A percentile compares a stretch with the other conserved stretches of the same genome.
Evolutionary conservation across 768 basidiomycete genomes (phyloP).

Genomic region (Psilocybe tampanensis): DNA sequence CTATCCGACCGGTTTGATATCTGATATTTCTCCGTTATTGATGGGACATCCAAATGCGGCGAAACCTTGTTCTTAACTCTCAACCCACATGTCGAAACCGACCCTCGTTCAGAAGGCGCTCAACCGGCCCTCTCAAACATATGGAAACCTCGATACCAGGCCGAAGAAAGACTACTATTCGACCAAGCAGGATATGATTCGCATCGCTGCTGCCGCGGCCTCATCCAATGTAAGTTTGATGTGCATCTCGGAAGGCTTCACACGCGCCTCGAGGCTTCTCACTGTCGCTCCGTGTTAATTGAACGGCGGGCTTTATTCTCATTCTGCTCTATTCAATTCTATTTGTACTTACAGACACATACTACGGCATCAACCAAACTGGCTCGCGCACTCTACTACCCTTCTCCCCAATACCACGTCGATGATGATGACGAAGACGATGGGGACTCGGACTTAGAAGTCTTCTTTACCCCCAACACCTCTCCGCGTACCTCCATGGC

Average conservation of each 20-base stretch:
- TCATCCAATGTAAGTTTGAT: neutral
- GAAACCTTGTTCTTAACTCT: neutral
- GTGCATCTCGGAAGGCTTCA: neutral
- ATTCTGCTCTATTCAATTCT: neutral
- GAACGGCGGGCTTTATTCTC: neutral
- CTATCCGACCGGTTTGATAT: too few species aligned
- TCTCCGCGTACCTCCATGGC: conserved; percentile 54
- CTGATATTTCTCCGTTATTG: too few species aligned
- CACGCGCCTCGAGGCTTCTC: neutral
- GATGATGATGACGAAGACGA: conserved; percentile 18
- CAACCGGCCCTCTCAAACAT: conserved; percentile 65
- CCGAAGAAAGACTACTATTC: conserved; percentile 51
- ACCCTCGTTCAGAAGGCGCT: conserved; percentile 55
- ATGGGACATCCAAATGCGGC: neutral
- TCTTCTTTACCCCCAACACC: conserved; percentile 65
- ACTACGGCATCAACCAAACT: neutral
- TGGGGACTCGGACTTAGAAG: conserved; percentile 37
- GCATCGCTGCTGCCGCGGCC: conserved; percentile 40
- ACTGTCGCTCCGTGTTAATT: neutral
- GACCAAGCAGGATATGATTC: conserved; percentile 51
- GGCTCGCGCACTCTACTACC: neutral
- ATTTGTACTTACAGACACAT: neutral
- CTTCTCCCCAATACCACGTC: neutral
- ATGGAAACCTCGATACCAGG: conserved; percentile 29
- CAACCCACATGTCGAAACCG: conserved; percentile 32